Evolutionary conservation across 2,329 filamentous ascomycete genomes (phyloP).

Genomic region (Apiospora pterosperma): DNA sequence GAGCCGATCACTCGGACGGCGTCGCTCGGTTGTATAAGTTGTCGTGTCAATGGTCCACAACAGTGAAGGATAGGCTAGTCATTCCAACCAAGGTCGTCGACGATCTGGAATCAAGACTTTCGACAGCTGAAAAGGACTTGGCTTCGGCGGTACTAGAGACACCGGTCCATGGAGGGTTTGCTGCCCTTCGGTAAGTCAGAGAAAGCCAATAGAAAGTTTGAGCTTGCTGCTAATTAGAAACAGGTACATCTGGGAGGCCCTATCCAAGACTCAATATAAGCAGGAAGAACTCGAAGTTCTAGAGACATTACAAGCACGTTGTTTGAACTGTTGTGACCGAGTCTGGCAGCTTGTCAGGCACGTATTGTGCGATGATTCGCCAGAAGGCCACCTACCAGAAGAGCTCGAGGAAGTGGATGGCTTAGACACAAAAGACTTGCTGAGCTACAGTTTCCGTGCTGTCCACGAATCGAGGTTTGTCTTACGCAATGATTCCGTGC

Average conservation of each 20-base stretch:
- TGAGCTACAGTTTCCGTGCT: constrained; percentile 93
- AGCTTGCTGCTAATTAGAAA: not conserved
- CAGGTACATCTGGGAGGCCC: constrained; percentile 52
- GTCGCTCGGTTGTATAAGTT: constrained; percentile 75
- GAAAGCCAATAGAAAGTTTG: not conserved
- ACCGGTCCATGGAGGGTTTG: constrained; percentile 68
- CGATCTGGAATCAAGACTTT: constrained; percentile 63
- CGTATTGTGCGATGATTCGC: constrained; percentile 88
- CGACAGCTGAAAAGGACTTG: constrained; percentile 61
- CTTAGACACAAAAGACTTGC: constrained; percentile 78
- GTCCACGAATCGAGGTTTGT: constrained; percentile 86
- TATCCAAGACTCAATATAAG: constrained; percentile 38
- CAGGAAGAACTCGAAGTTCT: constrained; percentile 33
- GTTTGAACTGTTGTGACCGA: constrained; percentile 59
- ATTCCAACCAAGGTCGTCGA: constrained; percentile 57
- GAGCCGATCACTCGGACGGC: constrained; percentile 90
- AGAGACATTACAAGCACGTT: constrained; percentile 45
- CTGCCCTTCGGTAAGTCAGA: constrained; percentile 52
- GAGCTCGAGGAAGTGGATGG: constrained; percentile 70
- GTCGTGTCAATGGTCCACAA: constrained; percentile 55
- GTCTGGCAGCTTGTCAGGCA: constrained; percentile 75
- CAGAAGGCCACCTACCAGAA: constrained; percentile 80
- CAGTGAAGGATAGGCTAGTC: constrained; percentile 36
- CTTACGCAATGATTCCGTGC: not conserved
- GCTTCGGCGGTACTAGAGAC: constrained; percentile 62